Evolutionary conservation across 2,329 filamentous ascomycete genomes (phyloP).

Genomic region (Clarireedia sp.): DNA sequence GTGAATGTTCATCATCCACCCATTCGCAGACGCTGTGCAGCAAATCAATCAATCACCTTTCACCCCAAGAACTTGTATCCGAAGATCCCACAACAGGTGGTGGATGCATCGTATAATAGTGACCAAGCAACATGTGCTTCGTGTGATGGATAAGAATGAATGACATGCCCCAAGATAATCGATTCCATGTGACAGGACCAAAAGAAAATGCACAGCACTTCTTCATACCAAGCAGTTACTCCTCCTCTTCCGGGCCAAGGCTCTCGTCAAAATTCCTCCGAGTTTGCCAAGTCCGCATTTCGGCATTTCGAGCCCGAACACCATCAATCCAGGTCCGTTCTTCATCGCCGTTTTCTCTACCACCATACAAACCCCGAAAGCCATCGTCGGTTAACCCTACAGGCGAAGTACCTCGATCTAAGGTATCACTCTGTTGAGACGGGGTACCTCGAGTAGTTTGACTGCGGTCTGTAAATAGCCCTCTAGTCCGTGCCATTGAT

Average conservation of each 20-base stretch:
- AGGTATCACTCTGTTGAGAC: neutral
- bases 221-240: neutral
- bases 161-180: no score
- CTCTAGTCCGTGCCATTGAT: constrained; percentile 8
- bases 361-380: constrained; percentile 40
- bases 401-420: constrained; percentile 27
- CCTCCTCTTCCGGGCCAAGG: constrained; percentile 24
- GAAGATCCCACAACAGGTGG: no score
- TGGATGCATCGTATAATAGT: no score
- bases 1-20: no score
- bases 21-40: no score
- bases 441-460: neutral
- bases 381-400: constrained; percentile 36
- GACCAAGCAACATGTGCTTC: no score
- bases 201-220: neutral
- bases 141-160: no score
- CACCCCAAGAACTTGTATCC: no score
- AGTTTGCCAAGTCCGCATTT: constrained; percentile 10
- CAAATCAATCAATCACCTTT: no score
- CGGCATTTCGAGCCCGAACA: constrained; percentile 30
- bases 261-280: constrained; percentile 15
- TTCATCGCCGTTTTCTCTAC: constrained; percentile 41
- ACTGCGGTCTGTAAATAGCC: neutral
- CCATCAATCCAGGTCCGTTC: constrained; percentile 26
- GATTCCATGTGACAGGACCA: no score